Evolutionary conservation across 176 grass and related monocot species (phyloP).

Genomic region (Metroxylon sagu): DNA sequence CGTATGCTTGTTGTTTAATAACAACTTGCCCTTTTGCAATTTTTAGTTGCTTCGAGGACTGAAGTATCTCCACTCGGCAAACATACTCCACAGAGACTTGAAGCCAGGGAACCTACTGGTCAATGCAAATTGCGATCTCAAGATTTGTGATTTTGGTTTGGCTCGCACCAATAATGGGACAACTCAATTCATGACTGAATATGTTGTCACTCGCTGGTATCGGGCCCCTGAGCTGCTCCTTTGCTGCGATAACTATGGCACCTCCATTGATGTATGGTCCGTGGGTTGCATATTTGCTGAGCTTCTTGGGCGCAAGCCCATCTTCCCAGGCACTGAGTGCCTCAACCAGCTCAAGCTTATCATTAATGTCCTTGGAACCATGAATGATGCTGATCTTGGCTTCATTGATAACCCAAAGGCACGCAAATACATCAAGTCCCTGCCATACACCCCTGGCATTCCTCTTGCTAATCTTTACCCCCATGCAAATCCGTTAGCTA

Average conservation of each 20-base stretch:
- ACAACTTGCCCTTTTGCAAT: not conserved
- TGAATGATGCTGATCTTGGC: conserved; percentile 28
- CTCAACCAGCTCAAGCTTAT: conserved; percentile 45
- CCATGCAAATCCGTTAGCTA: conserved; percentile 26
- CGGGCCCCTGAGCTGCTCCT: conserved; percentile 43
- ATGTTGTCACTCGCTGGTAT: conserved; percentile 45
- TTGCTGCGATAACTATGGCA: conserved; percentile 38
- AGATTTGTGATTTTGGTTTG: conserved; percentile 42
- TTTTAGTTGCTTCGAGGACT: conserved; percentile 34
- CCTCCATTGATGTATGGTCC: conserved; percentile 41
- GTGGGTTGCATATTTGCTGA: conserved; percentile 46
- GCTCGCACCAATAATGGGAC: conserved; percentile 27
- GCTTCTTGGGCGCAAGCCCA: conserved; percentile 37
- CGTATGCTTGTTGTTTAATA: not conserved
- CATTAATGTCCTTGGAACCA: conserved; percentile 30
- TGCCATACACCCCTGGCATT: conserved; percentile 32
- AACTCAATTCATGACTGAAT: conserved; percentile 35
- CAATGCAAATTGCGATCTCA: conserved; percentile 42
- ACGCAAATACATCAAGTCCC: conserved; percentile 33
- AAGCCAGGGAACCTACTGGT: conserved; percentile 39
- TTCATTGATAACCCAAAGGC: conserved; percentile 41
- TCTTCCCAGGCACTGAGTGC: conserved; percentile 36
- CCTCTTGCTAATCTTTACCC: conserved; percentile 32
- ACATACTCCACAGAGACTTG: conserved; percentile 38
- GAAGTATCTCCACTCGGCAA: conserved; percentile 40